Base-by-base conservation (phyloP, 2,329 filamentous ascomycete genomes). In the Diaporthe vaccinii region DNA sequence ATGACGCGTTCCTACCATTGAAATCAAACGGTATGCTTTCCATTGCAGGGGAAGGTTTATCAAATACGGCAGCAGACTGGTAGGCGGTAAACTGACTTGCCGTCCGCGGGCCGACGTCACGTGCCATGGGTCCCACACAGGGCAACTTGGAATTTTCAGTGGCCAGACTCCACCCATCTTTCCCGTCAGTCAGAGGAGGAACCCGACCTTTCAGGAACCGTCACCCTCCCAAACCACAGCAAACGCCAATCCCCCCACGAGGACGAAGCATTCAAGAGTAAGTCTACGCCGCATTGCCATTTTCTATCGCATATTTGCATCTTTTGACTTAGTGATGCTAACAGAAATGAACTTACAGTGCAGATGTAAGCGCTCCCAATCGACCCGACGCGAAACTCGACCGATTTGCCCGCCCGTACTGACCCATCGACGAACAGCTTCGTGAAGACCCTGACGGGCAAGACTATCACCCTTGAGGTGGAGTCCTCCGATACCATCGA, bases 361-460 rank as follows among this genome's bases (percentile, higher is more conserved):
- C 94, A 97, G 93, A 97, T 97, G 94, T 96, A 92, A 93, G 93
- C 79, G 76, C 76, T 74, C 79, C 34, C 80, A 78, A 78, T 78
- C 79, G 79, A 76, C 72, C 78, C 78, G 71, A 80, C 74, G 74
- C 76, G 71, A 72, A 39, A 39, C 20, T 78, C 70, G 77, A 80
- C 74, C 76, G 77, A 76, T 46, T 62, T 34, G 62, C 62, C 62
- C 69, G 28, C 62, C 55, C 59, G 57, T 76, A 76, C 75, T 76
- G 70, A 76, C 74, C 76, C 34, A 51, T 78, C 78, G 79, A 75
- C 78, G 73, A 79, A 81, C 89, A 97, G 95, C 93, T 98, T 98
- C 94, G 96, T 98, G 90, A 98, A 98, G 94, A 98, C 96, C 92
- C 95, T 98, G 86, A 98, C 96, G 92, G 96, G 97, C 90, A 98